Conservation (phyloP, 306 rosid species). For the Cicer arietinum region DNA sequence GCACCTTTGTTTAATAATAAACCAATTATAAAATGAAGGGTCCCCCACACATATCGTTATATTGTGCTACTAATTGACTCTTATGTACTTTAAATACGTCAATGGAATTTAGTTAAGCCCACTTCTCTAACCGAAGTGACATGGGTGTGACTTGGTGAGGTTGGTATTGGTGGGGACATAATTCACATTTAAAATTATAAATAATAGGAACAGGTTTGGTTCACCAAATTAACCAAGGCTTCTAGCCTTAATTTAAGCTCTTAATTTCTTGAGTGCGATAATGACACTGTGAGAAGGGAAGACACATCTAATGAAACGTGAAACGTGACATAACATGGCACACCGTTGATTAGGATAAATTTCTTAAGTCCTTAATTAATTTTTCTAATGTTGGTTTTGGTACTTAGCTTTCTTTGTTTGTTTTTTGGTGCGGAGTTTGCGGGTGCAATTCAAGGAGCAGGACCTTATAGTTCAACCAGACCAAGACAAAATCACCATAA, state of each 20-base stretch:
- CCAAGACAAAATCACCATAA: slow-evolving; percentile 21
- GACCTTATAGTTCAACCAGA: slow-evolving; percentile 16
- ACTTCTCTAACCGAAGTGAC: slow-evolving; percentile 65
- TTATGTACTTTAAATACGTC: slow-evolving; percentile 39
- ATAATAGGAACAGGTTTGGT: slow-evolving; percentile 69
- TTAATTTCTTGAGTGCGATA: slow-evolving; percentile 33
- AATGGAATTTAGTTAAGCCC: slow-evolving; percentile 66
- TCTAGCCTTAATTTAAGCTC: slow-evolving; percentile 10
- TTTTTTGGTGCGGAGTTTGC: slow-evolving; percentile 42
- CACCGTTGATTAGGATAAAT: too few species aligned
- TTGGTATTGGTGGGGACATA: slow-evolving; percentile 47
- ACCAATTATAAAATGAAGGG: slow-evolving; percentile 32
- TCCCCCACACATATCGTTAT: slow-evolving; percentile 38
- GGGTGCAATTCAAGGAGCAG: slow-evolving; percentile 27
- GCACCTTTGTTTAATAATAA: not conserved
- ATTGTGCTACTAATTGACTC: slow-evolving; percentile 1
- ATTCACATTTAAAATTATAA: not conserved
- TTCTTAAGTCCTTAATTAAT: too few species aligned
- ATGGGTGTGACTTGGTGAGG: slow-evolving; percentile 69
- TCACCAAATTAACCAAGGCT: slow-evolving; percentile 73
- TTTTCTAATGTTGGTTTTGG: slow-evolving; percentile 12
- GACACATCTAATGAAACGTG: not conserved
- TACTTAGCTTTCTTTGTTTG: not conserved
- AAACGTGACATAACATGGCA: too few species aligned
- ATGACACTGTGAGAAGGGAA: slow-evolving; percentile 19